phyloP scores from a whole-genome alignment of 2,329 filamentous ascomycete species.

The Byssochlamys sp. region DNA sequence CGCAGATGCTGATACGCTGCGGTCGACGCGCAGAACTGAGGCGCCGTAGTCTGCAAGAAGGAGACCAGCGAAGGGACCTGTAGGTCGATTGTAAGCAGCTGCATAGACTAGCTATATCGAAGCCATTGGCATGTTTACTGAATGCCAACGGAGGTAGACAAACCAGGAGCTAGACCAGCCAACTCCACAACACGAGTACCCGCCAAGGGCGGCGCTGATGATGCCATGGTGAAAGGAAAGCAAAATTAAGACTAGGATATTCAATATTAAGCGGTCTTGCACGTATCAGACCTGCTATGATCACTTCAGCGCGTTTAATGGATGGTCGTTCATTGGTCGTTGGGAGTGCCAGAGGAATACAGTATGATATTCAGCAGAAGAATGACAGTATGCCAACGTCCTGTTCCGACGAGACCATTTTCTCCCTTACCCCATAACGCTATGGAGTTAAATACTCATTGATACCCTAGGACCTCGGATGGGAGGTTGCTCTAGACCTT shows the following conservation, averaged over 20 bases:
- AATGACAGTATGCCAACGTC: not conserved
- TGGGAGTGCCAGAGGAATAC: not conserved
- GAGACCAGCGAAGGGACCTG: conserved; percentile 79
- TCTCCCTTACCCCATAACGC: not conserved
- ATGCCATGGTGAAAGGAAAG: not conserved
- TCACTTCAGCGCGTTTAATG: not conserved
- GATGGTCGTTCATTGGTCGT: not conserved
- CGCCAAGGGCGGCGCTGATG: conserved; percentile 34
- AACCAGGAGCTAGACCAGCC: conserved; percentile 57
- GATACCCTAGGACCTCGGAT: not conserved
- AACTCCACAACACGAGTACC: conserved; percentile 58
- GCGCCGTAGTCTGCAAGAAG: conserved; percentile 85
- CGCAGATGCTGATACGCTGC: conserved; percentile 31
- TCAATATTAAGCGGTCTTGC: no score
- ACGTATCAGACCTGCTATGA: not conserved
- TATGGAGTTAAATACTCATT: not conserved
- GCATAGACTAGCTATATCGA: conserved; percentile 1
- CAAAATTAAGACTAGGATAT: not conserved
- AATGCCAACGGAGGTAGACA: conserved; percentile 3
- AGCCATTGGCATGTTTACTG: not conserved
- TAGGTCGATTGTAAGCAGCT: conserved; percentile 3
- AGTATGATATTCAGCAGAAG: no score
- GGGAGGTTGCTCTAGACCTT: not conserved
- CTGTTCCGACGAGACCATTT: not conserved
- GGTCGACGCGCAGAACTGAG: conserved; percentile 77